Percentiles rank a stretch among this genome's conserved stretches.
Conservation (phyloP, 345 rosid species). For the Dipteronia dyeriana region DNA sequence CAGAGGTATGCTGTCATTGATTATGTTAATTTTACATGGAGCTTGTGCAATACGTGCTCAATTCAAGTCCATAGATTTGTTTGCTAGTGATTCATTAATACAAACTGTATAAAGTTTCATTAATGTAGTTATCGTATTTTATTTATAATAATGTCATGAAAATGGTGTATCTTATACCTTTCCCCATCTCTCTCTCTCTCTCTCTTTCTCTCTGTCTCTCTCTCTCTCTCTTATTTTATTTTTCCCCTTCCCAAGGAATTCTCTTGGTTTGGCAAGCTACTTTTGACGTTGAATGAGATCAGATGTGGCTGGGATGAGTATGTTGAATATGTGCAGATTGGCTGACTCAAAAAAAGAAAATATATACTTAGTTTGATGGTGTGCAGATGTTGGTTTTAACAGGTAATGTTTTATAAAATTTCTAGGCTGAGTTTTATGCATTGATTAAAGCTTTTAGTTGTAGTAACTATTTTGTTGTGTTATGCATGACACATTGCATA, state of each 20-base stretch:
- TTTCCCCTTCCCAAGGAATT: constrained; percentile 15
- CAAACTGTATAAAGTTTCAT: background rate
- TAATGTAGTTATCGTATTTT: constrained; percentile 15
- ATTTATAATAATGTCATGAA: constrained; percentile 14
- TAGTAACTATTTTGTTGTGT: background rate
- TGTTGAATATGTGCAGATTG: constrained; percentile 37
- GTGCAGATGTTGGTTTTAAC: constrained; percentile 30
- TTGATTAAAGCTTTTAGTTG: constrained; percentile 7
- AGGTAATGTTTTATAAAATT: constrained; percentile 37
- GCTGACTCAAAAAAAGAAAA: constrained; percentile 22
- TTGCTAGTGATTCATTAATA: constrained; percentile 21
- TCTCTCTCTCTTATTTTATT: background rate
- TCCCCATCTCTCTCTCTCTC: constrained; percentile 27
- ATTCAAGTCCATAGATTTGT: constrained; percentile 9
- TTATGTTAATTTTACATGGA: constrained; percentile 24
- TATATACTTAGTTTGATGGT: constrained; percentile 25
- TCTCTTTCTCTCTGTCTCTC: background rate
- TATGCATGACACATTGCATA: too few relatives aligned
- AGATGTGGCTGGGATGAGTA: constrained; percentile 39
- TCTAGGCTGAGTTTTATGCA: constrained; percentile 14
- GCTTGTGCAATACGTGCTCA: constrained; percentile 26
- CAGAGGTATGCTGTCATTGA: constrained; percentile 50
- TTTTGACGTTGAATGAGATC: constrained; percentile 30
- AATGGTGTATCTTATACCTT: constrained; percentile 34
- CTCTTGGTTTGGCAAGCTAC: constrained; percentile 29